These are phyloP conservation scores for Trichocomaceae sp. DNA, from an alignment of 2,329 filamentous ascomycete genomes.

Conservation along the genomic window DNA sequence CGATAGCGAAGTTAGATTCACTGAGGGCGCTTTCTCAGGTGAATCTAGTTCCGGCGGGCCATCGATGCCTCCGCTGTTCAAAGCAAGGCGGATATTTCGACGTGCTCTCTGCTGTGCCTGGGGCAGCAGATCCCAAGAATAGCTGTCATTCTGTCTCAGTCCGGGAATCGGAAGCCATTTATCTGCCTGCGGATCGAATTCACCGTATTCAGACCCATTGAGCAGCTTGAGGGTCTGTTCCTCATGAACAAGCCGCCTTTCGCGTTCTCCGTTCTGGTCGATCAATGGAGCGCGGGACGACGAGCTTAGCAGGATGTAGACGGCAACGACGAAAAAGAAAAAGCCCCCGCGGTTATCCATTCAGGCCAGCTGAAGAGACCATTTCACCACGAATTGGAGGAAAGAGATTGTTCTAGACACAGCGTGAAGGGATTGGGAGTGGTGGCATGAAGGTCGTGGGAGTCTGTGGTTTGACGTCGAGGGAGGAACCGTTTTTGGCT, in stretches of 20 bases:
- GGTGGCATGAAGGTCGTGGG: not conserved
- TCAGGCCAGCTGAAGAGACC: slow-evolving; percentile 20
- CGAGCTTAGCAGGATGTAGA: slow-evolving; percentile 49
- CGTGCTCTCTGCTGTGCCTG: slow-evolving; percentile 60
- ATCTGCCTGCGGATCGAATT: slow-evolving; percentile 41
- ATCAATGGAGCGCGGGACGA: slow-evolving; percentile 37
- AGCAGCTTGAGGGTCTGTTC: slow-evolving; percentile 45
- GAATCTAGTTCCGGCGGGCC: slow-evolving; percentile 24
- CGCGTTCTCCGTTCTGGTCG: slow-evolving; percentile 38
- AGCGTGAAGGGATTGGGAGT: not conserved
- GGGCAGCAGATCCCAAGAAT: slow-evolving; percentile 68
- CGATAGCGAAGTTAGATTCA: slow-evolving; percentile 32
- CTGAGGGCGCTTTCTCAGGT: slow-evolving; percentile 18
- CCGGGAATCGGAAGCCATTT: slow-evolving; percentile 68
- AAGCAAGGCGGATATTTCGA: slow-evolving; percentile 43
- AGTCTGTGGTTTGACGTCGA: too few relatives aligned
- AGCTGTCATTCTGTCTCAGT: slow-evolving; percentile 64
- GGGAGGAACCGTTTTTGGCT: too few relatives aligned
- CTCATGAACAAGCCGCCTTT: slow-evolving; percentile 47
- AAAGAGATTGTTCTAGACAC: not conserved
- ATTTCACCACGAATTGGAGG: slow-evolving; percentile 4
- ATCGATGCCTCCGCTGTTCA: slow-evolving; percentile 27
- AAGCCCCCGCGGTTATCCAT: slow-evolving; percentile 45
- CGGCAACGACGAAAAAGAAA: slow-evolving; percentile 46
- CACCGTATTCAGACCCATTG: slow-evolving; percentile 47